Evolutionary conservation across 2,329 filamentous ascomycete species (phyloP).

Genomic region (Xylaria sp.): DNA sequence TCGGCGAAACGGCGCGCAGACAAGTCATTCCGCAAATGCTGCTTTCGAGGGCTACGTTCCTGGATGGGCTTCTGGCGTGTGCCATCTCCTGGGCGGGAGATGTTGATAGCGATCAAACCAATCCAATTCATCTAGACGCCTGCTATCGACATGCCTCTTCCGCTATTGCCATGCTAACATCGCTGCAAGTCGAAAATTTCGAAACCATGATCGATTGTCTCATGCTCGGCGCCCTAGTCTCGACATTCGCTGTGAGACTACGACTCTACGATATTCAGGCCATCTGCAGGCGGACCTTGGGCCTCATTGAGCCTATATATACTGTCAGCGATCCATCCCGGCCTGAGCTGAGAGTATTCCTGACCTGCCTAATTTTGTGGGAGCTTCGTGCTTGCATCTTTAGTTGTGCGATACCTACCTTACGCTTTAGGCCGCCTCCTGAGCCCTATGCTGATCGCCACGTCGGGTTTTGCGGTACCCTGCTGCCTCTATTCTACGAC

Average conservation of each 20-base stretch:
- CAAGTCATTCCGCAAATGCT: constrained; percentile 13
- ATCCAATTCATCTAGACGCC: background rate
- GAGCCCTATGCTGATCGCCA: constrained; percentile 10
- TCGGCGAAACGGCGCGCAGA: constrained; percentile 10
- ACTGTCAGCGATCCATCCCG: background rate
- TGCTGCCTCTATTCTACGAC: constrained; percentile 11
- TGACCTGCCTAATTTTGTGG: background rate
- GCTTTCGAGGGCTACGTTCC: background rate
- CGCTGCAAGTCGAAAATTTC: background rate
- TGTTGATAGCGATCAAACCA: background rate
- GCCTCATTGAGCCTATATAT: constrained; percentile 5
- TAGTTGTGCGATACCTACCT: background rate
- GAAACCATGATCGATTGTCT: constrained; percentile 9
- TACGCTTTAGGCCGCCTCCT: constrained; percentile 3
- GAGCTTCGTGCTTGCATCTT: constrained; percentile 16
- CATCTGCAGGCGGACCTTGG: constrained; percentile 4
- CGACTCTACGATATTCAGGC: constrained; percentile 7
- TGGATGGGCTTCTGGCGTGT: constrained; percentile 1
- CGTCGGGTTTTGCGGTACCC: constrained; percentile 5
- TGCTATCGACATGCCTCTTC: constrained; percentile 9
- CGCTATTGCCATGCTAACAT: background rate
- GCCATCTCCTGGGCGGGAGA: constrained; percentile 2
- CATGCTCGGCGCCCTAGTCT: constrained; percentile 8
- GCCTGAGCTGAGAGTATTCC: constrained; percentile 5
- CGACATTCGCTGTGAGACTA: constrained; percentile 8